These are phyloP conservation scores for Cladosporium sp. DNA, from an alignment of 2,329 filamentous ascomycete species.

Conservation along the genomic window DNA sequence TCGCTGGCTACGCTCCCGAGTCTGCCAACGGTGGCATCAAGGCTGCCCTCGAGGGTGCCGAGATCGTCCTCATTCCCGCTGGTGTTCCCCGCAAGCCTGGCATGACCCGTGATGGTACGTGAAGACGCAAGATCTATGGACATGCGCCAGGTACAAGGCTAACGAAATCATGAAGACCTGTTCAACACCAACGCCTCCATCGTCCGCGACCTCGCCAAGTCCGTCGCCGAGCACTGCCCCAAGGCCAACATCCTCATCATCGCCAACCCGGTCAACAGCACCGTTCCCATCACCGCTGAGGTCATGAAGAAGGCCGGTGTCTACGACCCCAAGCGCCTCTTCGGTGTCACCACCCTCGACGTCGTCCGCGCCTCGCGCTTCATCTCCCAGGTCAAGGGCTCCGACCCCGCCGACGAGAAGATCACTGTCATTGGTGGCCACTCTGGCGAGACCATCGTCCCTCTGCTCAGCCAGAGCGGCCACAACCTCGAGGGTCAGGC, in stretches of 20 bases:
- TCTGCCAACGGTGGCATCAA: constrained; percentile 66
- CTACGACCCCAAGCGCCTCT: constrained; percentile 99
- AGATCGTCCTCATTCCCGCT: constrained; percentile 95
- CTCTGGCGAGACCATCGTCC: constrained; percentile 97
- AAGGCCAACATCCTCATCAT: constrained; percentile 96
- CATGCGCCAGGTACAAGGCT: background rate
- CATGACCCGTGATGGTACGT: constrained; percentile 89
- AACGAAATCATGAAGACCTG: constrained; percentile 57
- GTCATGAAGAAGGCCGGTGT: constrained; percentile 92
- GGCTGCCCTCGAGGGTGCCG: constrained; percentile 75
- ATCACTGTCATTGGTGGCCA: constrained; percentile 96
- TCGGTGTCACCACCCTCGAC: constrained; percentile 98
- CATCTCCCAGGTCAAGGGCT: constrained; percentile 88
- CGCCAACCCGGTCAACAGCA: constrained; percentile 98
- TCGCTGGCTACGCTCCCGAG: constrained; percentile 77
- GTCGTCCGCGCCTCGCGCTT: constrained; percentile 97
- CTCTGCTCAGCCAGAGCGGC: constrained; percentile 89
- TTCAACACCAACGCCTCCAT: constrained; percentile 99
- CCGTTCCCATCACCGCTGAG: constrained; percentile 94
- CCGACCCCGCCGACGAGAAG: constrained; percentile 87
- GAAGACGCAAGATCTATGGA: background rate
- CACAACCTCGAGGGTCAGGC: constrained; percentile 79
- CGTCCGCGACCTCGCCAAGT: constrained; percentile 96
- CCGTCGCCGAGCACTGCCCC: constrained; percentile 79
- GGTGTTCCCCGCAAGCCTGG: constrained; percentile 98